Percentiles rank a stretch among this genome's conserved stretches.
phyloP scores from a whole-genome alignment of 495 filamentous ascomycete species.

The Pyrenula massariospora region DNA sequence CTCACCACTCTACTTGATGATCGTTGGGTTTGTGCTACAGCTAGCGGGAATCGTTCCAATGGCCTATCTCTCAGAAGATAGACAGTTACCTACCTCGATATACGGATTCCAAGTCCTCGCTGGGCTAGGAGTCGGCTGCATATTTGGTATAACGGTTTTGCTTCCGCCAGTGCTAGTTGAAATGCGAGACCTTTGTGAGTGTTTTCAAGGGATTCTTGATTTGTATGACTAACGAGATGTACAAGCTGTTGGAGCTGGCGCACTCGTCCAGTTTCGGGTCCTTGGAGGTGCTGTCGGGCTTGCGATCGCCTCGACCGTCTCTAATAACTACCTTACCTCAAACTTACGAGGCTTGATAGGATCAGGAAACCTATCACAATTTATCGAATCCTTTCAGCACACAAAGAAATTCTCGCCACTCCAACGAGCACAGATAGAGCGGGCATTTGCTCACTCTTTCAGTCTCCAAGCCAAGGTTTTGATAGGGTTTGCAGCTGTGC shows the following conservation, averaged over 20 bases:
- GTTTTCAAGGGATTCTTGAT: no score
- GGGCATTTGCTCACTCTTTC: constrained; percentile 13
- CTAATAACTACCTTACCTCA: no score
- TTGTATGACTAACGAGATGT: no score
- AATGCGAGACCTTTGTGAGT: no score
- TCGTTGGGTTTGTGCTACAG: neutral
- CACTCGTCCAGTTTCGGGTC: constrained; percentile 12
- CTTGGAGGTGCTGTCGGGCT: constrained; percentile 19
- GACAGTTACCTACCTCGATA: no score
- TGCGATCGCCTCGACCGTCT: constrained; percentile 11
- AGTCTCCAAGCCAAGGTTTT: constrained; percentile 15
- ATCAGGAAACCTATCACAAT: neutral
- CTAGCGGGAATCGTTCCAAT: neutral
- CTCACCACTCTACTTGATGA: neutral
- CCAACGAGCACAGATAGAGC: constrained; percentile 7
- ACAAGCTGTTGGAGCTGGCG: no score
- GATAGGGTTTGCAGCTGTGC: constrained; percentile 19
- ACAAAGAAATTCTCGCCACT: constrained; percentile 4
- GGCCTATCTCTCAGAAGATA: no score
- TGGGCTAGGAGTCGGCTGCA: no score
- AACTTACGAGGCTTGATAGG: neutral
- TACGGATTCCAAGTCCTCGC: no score
- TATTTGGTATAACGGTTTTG: no score
- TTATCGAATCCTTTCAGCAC: neutral
- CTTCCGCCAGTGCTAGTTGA: no score